phyloP scores from a whole-genome alignment of 2,329 filamentous ascomycete species.

The Cytospora chrysosperma region DNA sequence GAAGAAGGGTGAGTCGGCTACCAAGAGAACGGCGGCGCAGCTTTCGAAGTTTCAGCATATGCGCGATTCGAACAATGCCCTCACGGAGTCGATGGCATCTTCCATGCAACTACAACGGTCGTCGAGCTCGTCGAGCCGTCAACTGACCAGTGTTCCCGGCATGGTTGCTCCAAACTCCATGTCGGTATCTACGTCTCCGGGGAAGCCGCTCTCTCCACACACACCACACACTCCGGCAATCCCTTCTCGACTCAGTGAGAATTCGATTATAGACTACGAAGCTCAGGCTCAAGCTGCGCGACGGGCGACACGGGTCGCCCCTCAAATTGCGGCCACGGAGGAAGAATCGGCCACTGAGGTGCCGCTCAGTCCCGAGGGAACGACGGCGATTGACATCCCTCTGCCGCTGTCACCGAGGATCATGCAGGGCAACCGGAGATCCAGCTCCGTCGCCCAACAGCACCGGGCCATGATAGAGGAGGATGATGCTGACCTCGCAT shows the following conservation, averaged over 20 bases:
- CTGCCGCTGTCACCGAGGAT: constrained; percentile 67
- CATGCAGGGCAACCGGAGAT: constrained; percentile 54
- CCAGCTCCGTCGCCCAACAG: constrained; percentile 68
- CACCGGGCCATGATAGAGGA: constrained; percentile 54
- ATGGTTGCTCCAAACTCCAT: constrained; percentile 72
- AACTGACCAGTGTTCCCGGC: constrained; percentile 59
- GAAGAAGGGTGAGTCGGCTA: constrained; percentile 66
- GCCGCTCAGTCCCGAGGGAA: constrained; percentile 49
- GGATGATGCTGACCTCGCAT: constrained; percentile 60
- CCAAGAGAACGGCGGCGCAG: constrained; percentile 74
- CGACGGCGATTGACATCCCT: constrained; percentile 71
- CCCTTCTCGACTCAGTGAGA: constrained; percentile 87
- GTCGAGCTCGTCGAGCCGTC: constrained; percentile 68
- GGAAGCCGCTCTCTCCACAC: constrained; percentile 84
- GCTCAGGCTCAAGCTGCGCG: constrained; percentile 32
- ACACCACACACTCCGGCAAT: constrained; percentile 93
- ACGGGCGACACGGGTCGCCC: constrained; percentile 30
- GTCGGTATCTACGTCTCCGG: constrained; percentile 84
- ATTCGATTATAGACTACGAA: constrained; percentile 74
- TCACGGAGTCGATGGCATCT: constrained; percentile 92
- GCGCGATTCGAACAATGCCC: constrained; percentile 81
- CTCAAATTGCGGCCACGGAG: constrained; percentile 30
- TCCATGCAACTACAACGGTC: constrained; percentile 83
- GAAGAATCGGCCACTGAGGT: constrained; percentile 37
- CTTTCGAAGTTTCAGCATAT: constrained; percentile 84